Evolutionary conservation across 192 early-diverging fungal genomes (phyloP).

Genomic region (Ambispora gerdemannii): DNA sequence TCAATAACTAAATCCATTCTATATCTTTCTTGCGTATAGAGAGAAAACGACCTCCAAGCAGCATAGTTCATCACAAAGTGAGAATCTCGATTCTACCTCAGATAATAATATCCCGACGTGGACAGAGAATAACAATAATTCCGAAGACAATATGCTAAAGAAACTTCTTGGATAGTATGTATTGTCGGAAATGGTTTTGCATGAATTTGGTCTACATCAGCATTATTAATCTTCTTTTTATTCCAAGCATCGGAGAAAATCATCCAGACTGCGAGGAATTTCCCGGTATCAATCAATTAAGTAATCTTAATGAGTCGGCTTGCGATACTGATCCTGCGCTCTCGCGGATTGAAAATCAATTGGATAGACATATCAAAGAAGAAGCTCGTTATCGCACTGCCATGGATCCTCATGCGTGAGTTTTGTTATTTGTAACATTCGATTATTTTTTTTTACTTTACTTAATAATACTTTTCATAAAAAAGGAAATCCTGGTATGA

Average conservation of each 20-base stretch:
- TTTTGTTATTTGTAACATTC: not conserved
- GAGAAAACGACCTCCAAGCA: too few relatives aligned
- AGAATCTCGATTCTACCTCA: too few relatives aligned
- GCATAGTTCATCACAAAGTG: too few relatives aligned
- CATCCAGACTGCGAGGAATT: conserved; percentile 59
- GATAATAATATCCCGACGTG: conserved; percentile 35
- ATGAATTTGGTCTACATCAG: conserved; percentile 6
- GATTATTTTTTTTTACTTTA: not conserved
- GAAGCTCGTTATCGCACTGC: conserved; percentile 44
- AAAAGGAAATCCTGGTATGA: conserved; percentile 39
- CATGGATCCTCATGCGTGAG: conserved; percentile 40
- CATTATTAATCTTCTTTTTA: not conserved
- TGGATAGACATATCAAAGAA: conserved; percentile 47
- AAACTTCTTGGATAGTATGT: conserved; percentile 53
- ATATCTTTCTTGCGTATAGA: too few relatives aligned
- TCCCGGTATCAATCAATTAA: too few relatives aligned
- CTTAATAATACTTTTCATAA: not conserved
- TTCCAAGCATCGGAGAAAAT: conserved; percentile 48
- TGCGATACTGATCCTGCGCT: conserved; percentile 18
- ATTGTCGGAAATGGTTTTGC: too few relatives aligned
- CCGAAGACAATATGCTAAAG: conserved; percentile 54
- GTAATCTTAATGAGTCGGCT: conserved; percentile 26
- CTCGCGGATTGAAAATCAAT: conserved; percentile 38
- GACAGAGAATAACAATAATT: conserved; percentile 33
- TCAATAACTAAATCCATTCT: too few relatives aligned